Conservation (phyloP, 495 filamentous ascomycete species). For the Thermothielavioides terrestris region DNA sequence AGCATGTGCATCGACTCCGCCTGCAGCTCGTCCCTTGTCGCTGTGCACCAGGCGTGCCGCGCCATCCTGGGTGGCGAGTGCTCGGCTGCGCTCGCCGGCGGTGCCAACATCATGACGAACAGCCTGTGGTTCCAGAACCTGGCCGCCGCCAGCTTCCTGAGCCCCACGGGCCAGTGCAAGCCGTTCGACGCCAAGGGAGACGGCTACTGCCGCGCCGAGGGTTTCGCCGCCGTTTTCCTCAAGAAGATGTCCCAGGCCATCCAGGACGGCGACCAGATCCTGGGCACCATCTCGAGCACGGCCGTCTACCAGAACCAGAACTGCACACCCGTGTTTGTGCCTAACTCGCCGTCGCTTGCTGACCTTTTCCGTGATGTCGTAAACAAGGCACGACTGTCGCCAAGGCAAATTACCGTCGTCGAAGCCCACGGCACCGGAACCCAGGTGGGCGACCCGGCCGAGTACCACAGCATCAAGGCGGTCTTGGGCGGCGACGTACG, state of each 20-base stretch:
- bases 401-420: constrained; percentile 34
- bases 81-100: constrained; percentile 11
- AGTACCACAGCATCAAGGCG: constrained; percentile 24
- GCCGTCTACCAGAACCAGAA: constrained; percentile 48
- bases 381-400: constrained; percentile 33
- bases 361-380: constrained; percentile 42
- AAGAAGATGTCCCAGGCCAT: constrained; percentile 47
- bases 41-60: constrained; percentile 43
- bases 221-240: constrained; percentile 41
- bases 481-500: constrained; percentile 16
- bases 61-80: constrained; percentile 35
- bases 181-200: constrained; percentile 52
- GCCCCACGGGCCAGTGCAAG: constrained; percentile 38
- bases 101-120: constrained; percentile 35
- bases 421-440: constrained; percentile 34
- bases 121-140: constrained; percentile 40
- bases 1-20: constrained; percentile 42
- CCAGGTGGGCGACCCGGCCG: constrained; percentile 12
- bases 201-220: constrained; percentile 59
- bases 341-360: constrained; percentile 41
- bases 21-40: constrained; percentile 45
- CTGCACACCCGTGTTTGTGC: constrained; percentile 42
- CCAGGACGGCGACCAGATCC: constrained; percentile 42
- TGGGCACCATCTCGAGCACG: constrained; percentile 47
- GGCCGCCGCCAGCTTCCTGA: constrained; percentile 32